Evolutionary conservation across 2,329 filamentous ascomycete species (phyloP).

Genomic region (Beauveria sp.): DNA sequence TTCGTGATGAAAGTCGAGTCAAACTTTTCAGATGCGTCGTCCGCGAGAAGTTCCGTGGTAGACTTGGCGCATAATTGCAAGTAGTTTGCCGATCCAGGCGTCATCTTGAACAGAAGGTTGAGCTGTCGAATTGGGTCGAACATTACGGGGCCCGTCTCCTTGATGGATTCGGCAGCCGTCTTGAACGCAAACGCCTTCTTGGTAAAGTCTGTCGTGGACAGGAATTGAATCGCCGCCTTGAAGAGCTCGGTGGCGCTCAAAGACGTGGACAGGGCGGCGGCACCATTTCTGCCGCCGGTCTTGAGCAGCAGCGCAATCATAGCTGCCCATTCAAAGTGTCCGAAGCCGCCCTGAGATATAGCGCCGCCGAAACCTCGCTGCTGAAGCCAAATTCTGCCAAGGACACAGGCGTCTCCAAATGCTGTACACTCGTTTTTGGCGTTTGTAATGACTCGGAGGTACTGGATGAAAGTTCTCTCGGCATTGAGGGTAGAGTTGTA

Average conservation of each 20-base stretch:
- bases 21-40: slow-evolving; percentile 71
- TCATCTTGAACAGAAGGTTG: slow-evolving; percentile 90
- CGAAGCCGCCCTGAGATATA: slow-evolving; percentile 75
- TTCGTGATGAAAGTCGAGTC: slow-evolving; percentile 72
- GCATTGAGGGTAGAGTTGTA: slow-evolving; percentile 84
- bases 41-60: slow-evolving; percentile 67
- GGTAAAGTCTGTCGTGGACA: slow-evolving; percentile 64
- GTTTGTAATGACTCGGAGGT: slow-evolving; percentile 68
- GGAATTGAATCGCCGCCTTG: slow-evolving; percentile 85
- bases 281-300: slow-evolving; percentile 64
- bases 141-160: slow-evolving; percentile 55
- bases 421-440: slow-evolving; percentile 60
- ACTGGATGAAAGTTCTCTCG: slow-evolving; percentile 65
- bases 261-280: slow-evolving; percentile 65
- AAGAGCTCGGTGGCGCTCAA: slow-evolving; percentile 91
- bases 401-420: slow-evolving; percentile 75
- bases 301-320: slow-evolving; percentile 73
- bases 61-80: slow-evolving; percentile 67
- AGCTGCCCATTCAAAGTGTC: slow-evolving; percentile 84
- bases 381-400: slow-evolving; percentile 82
- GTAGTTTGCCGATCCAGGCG: slow-evolving; percentile 67
- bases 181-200: slow-evolving; percentile 54
- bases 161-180: slow-evolving; percentile 26
- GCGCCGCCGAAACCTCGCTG: slow-evolving; percentile 73
- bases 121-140: slow-evolving; percentile 69